Evolutionary conservation across 768 basidiomycete genomes (phyloP).

Genomic region (Pleurotus ostreatus): DNA sequence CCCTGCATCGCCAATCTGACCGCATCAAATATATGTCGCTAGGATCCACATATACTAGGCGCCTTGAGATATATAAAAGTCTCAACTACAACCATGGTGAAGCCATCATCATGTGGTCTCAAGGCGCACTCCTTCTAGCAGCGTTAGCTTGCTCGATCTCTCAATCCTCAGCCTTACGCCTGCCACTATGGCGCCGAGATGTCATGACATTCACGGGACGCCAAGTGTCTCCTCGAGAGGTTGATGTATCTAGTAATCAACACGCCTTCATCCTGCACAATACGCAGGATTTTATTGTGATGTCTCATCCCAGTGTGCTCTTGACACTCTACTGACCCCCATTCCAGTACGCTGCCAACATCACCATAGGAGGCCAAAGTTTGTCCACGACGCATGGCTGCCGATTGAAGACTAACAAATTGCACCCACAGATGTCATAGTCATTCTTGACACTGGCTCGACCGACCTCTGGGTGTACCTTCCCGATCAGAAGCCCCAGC

Average conservation of each 20-base stretch:
- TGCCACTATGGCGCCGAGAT: not conserved
- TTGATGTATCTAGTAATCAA: slow-evolving; percentile 1
- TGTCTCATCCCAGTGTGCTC: not conserved
- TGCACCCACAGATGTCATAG: not conserved
- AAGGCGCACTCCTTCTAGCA: no score
- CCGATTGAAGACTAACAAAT: not conserved
- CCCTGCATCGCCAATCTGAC: no score
- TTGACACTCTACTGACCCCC: not conserved
- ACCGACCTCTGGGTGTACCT: not conserved
- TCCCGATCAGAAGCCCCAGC: not conserved
- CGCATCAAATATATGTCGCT: no score
- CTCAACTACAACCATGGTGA: no score
- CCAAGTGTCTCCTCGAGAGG: not conserved
- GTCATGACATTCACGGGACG: not conserved
- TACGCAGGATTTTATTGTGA: not conserved
- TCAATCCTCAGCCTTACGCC: not conserved
- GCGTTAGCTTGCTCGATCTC: no score
- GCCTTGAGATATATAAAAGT: no score
- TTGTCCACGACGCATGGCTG: not conserved
- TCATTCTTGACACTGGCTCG: not conserved
- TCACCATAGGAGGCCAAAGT: slow-evolving; percentile 3
- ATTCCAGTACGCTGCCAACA: not conserved
- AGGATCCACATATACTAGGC: no score
- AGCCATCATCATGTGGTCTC: no score
- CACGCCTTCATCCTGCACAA: slow-evolving; percentile 2